A percentile compares a stretch with the other conserved stretches of the same genome.
phyloP scores from a whole-genome alignment of 441 rosid genomes.

The Daphne laureola region DNA sequence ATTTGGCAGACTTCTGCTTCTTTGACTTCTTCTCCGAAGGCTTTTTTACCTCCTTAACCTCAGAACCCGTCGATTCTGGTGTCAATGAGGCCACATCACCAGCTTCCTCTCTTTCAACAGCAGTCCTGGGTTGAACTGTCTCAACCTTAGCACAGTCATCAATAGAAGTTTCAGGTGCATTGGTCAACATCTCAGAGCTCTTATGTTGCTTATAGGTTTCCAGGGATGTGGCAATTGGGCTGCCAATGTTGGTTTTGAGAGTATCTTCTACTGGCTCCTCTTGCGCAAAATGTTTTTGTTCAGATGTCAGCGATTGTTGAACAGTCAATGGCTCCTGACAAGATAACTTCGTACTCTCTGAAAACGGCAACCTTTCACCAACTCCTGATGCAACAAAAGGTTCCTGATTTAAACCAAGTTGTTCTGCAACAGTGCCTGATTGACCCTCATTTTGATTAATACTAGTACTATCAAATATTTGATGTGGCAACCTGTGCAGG shows the following conservation, averaged over 20 bases:
- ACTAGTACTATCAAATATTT: conserved; percentile 37
- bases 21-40: conserved; percentile 77
- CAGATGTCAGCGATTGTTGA: conserved; percentile 29
- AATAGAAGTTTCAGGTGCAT: conserved; percentile 25
- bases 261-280: conserved; percentile 27
- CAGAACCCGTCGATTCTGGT: conserved; percentile 37
- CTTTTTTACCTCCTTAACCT: conserved; percentile 53
- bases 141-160: conserved; percentile 16
- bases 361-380: conserved; percentile 27
- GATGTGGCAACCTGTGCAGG: conserved; percentile 45
- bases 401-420: conserved; percentile 32
- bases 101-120: conserved; percentile 27
- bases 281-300: conserved; percentile 18
- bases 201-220: conserved; percentile 15
- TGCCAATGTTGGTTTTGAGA: conserved; percentile 21
- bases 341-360: conserved; percentile 25
- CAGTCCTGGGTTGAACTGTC: conserved; percentile 24
- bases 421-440: conserved; percentile 32
- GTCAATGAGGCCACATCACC: conserved; percentile 24
- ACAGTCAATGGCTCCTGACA: conserved; percentile 21
- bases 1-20: conserved; percentile 66
- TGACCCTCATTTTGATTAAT: conserved; percentile 29
- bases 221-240: conserved; percentile 14
- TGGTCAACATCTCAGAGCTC: conserved; percentile 21
- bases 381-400: conserved; percentile 23